phyloP scores from a whole-genome alignment of 495 filamentous ascomycete genomes.

The Sporormia fimetaria region DNA sequence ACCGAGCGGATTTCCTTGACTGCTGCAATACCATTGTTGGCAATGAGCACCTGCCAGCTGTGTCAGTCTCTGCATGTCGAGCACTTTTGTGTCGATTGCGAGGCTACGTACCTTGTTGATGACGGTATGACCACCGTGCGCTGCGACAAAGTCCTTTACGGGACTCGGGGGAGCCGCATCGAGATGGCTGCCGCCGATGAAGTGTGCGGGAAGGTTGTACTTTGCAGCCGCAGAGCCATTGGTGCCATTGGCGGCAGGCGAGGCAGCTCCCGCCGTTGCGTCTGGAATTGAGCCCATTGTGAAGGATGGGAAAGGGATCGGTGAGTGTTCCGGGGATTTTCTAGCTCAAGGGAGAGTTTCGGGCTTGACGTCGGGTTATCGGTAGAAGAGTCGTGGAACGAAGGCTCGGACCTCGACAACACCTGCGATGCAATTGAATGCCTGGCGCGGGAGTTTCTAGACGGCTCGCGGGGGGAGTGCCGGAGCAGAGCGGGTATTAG shows the following conservation, averaged over 20 bases:
- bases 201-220: constrained; percentile 75
- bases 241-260: constrained; percentile 15
- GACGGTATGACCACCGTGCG: constrained; percentile 86
- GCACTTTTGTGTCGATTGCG: too few relatives aligned
- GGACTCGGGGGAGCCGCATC: constrained; percentile 62
- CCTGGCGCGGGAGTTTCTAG: too few relatives aligned
- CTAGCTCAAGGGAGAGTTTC: neutral
- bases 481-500: too few relatives aligned
- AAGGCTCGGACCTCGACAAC: too few relatives aligned
- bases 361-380: constrained; percentile 1
- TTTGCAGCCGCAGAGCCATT: constrained; percentile 64
- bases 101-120: constrained; percentile 86
- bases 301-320: neutral
- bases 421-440: too few relatives aligned
- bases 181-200: constrained; percentile 87
- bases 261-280: constrained; percentile 21
- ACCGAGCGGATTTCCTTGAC: constrained; percentile 98
- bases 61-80: too few relatives aligned
- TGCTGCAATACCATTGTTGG: constrained; percentile 98
- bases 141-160: constrained; percentile 90
- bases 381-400: too few relatives aligned
- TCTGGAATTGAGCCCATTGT: constrained; percentile 20
- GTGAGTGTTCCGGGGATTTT: neutral
- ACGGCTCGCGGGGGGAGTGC: too few relatives aligned
- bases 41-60: constrained; percentile 91